Conservation (phyloP, 164 flowering plant species). For the Litsea cubeba region DNA sequence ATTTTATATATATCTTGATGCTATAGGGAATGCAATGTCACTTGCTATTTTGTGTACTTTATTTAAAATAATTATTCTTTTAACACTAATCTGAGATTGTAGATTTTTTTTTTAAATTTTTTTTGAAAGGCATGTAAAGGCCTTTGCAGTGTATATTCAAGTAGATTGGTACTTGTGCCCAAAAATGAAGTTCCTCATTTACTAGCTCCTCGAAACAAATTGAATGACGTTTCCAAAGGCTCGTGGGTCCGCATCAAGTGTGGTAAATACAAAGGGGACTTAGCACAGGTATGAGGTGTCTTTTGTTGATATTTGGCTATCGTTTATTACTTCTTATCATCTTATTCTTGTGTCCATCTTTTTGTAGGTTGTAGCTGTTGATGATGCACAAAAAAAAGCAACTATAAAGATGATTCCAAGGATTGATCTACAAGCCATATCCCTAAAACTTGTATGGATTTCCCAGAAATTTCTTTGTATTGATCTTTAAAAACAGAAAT, state of each 20-base stretch:
- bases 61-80: background rate
- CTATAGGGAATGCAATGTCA: background rate
- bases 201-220: slow-evolving; percentile 41
- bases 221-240: slow-evolving; percentile 41
- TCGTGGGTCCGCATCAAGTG: slow-evolving; percentile 82
- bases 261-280: slow-evolving; percentile 93
- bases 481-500: background rate
- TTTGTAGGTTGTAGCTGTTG: slow-evolving; percentile 69
- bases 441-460: slow-evolving; percentile 60
- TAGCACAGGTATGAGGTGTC: slow-evolving; percentile 57
- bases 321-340: background rate
- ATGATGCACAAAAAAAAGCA: slow-evolving; percentile 48
- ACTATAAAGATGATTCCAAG: slow-evolving; percentile 85
- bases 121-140: slow-evolving; percentile 73
- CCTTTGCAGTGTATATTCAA: slow-evolving; percentile 45
- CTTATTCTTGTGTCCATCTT: background rate
- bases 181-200: slow-evolving; percentile 59
- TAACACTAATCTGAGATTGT: background rate
- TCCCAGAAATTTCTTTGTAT: background rate
- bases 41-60: background rate
- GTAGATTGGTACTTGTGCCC: slow-evolving; percentile 46
- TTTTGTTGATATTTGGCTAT: background rate
- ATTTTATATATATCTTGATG: background rate
- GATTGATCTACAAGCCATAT: slow-evolving; percentile 62
- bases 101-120: slow-evolving; percentile 9